phyloP scores from a whole-genome alignment of 108 stramenopile species.

The Nitzschia sp. region DNA sequence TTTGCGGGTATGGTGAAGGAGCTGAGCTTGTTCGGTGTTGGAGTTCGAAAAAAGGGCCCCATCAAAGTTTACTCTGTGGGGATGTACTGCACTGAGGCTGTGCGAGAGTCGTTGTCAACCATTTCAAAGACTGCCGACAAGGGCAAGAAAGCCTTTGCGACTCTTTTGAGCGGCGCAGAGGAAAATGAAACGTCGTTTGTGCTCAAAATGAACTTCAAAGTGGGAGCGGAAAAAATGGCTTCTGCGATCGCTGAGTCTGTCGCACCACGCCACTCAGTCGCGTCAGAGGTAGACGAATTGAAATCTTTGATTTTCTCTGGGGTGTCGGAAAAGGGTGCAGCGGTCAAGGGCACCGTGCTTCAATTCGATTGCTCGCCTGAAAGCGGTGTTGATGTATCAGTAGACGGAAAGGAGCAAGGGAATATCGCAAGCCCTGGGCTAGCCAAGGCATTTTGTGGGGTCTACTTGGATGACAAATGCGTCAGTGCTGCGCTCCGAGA shows the following conservation, averaged over 20 bases:
- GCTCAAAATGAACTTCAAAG: slow-evolving; percentile 83
- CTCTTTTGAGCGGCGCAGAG: slow-evolving; percentile 59
- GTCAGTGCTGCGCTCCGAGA: slow-evolving; percentile 67
- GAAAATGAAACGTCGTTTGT: slow-evolving; percentile 54
- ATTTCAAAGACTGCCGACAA: slow-evolving; percentile 56
- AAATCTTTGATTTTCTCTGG: slow-evolving; percentile 74
- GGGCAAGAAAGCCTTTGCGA: slow-evolving; percentile 43
- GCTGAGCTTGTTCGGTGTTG: slow-evolving; percentile 67
- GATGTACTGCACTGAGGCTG: slow-evolving; percentile 60
- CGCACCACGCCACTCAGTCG: slow-evolving; percentile 58
- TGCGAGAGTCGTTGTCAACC: slow-evolving; percentile 45
- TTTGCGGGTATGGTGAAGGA: slow-evolving; percentile 50
- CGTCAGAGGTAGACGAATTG: slow-evolving; percentile 61
- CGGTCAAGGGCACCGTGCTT: slow-evolving; percentile 71
- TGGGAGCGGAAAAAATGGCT: slow-evolving; percentile 87
- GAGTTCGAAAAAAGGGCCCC: slow-evolving; percentile 80
- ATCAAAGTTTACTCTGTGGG: slow-evolving; percentile 86
- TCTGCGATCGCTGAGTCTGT: slow-evolving; percentile 83
- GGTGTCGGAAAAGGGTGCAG: slow-evolving; percentile 62
- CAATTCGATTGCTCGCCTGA: slow-evolving; percentile 67
- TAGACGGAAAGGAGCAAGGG: slow-evolving; percentile 75
- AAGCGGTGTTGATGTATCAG: slow-evolving; percentile 63
- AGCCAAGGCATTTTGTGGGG: slow-evolving; percentile 76
- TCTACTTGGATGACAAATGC: slow-evolving; percentile 82
- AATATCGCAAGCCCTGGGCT: slow-evolving; percentile 54